Base-by-base conservation (phyloP, 2,329 filamentous ascomycete species). In the Xylariomycetidae sp. region DNA sequence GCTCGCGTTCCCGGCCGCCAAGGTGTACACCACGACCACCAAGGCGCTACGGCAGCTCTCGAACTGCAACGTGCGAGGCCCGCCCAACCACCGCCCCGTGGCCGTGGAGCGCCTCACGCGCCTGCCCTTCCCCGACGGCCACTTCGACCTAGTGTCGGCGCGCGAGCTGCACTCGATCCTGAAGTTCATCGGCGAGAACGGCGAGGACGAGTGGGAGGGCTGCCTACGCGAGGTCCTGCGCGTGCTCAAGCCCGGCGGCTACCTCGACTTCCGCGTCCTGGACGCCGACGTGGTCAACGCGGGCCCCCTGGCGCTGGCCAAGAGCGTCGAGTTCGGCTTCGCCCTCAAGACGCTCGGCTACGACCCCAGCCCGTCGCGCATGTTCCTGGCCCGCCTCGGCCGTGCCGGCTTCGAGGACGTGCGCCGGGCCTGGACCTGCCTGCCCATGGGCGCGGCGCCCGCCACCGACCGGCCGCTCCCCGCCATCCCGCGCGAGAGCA, bases 71-170 rank as follows among this genome's bases (percentile, higher is more conserved):
- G 77, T 92, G 47, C 81, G 82, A 17, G 89, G 88, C 2, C 92
- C 92, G 2, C 63, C 76, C 20, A 98, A 98, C 61, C 90, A 96
- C 65, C 79, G 83, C 40, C 83, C 85, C 49, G 78, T 93, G 17
- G 78, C 79, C 2, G 85, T 95, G 3, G 72, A 84, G 24, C 76
- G 79, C 31, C 68, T 95, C 10, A 87, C 82, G 60, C 77, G 76
- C 39, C 74, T 98, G 2, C 92, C 92, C 1, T 98, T 96, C 63
- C 76, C 79, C 6, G 77, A 86, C 51, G 77, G 80, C 46, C 80
- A 89, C 56, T 98, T 98, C 52, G 90, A 96, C 52, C 77, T 95
- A 44, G 77, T 98, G 51, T 95, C 86, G 3, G 87, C 89, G 2
- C 82, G 90, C 22, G 85, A 89, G 37, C 73, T 98, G 29, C 85